Base-by-base conservation (phyloP, 768 basidiomycete genomes). In the Rubroboletus satanas region DNA sequence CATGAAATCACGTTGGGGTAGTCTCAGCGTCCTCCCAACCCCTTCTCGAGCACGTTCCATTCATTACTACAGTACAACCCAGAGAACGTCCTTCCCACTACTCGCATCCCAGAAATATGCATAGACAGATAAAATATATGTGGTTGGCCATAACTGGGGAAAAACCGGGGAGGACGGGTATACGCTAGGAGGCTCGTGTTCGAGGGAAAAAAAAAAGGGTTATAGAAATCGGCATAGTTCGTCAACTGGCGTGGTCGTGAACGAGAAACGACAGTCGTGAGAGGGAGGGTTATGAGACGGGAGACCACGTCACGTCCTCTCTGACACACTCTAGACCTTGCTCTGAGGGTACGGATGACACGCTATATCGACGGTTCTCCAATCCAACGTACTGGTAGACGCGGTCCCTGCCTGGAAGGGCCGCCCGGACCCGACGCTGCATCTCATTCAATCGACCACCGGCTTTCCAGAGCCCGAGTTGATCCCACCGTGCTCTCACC, bases 311-410 rank as follows among this genome's bases (percentile, higher is more conserved):
- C 7, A 8, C 18, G 14, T 43, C 45, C 29, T 38, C 46, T 5
- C 32, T 5, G 5, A 38, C 11, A 8, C 3, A 18, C 17, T 58
- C 62, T 0, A 45, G 10, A 38, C 36, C 47, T 6, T 37, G 53
- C 18, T 54, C 55, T 7, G 23, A 11, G 15, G 51, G 42, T 17
- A 26, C 0, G 1, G 49, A 11, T 10, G 55, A 12, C 9, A 33
- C 26, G 0, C 17, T 37, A 15, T 50, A 17, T 17, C 3, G 46
- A 33, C 23, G 37, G 1, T 14, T 12, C 41, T 66, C 65, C 60
- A 54, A 3, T 17, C 68, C 69, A n/a, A 70, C 68, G 45, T 71
- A 70, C n/a, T 70, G 58, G 49, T 69, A 68, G 4, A 71, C 69
- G 10, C 59, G 57, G 8, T 67, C 68, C 7, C 65, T 55, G 23